Base-by-base conservation (phyloP, 2,329 filamentous ascomycete genomes). In the Cytospora schulzeri region DNA sequence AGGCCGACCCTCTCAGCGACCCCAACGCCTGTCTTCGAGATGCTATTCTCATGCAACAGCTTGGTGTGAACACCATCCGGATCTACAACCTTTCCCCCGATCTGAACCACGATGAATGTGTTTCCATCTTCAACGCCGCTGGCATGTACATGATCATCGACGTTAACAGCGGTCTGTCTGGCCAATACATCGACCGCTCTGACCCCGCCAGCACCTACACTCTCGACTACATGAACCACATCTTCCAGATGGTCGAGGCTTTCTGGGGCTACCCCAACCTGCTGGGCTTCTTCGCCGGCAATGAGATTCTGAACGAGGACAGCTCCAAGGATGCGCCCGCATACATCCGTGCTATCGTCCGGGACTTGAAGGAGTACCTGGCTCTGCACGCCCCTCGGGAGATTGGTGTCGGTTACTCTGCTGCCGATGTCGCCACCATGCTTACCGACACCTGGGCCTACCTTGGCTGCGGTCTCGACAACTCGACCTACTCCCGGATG, bases 291-390 rank as follows among this genome's bases (percentile, higher is more conserved):
- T 91, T 91, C 79, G 87, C 88, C 54, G 88, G 85, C 66, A 91
- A 91, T 74, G 89, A 91, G 76, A 86, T 91, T 73, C 90, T 91
- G 76, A 88, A 91, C 75, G 79, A 87, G 64, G 75, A 81, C 58
- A 87, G 85, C 53, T 87, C 85, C 67, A 76, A 80, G 59, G 75
- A 75, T 64, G 85, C 84, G 50, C 88, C 88, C 60, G 88, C 86
- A 38, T 91, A 90, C 73, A 80, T 87, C 68, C 83, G 85, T 78
- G 89, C 89, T 67, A 83, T 90, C 64, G 91, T 88, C 62, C 87
- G 89, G 72, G 89, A 92, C 76, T 82, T 92, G 73, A 91, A 90
- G 81, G 88, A 88, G 73, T 91, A 91, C 80, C 88, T 91, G 78
- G 85, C 86, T 76, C 86, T 85, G 71, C 85, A 88, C 70, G 79